phyloP scores from a whole-genome alignment of 164 flowering plant genomes.

The Sedum album region DNA sequence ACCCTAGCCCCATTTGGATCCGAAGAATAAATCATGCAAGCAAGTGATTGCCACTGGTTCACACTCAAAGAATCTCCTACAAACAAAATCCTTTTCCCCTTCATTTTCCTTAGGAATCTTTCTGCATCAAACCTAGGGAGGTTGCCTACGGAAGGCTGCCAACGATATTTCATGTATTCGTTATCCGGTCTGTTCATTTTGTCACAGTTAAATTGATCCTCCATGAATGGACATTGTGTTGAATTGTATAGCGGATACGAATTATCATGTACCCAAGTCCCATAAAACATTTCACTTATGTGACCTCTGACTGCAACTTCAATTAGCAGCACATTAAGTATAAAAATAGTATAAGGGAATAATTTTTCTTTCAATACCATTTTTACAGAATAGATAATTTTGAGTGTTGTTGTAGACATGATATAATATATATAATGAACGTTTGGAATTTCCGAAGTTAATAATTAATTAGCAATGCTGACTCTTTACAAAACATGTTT shows the following conservation, averaged over 20 bases:
- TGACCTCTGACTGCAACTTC: no score
- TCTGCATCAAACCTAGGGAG: constrained; percentile 25
- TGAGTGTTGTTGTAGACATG: no score
- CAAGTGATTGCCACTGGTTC: constrained; percentile 35
- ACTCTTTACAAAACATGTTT: no score
- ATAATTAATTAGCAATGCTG: no score
- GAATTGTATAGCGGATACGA: constrained; percentile 27
- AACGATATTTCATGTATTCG: constrained; percentile 27
- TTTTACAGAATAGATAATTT: no score
- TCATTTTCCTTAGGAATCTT: constrained; percentile 24
- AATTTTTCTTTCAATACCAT: no score
- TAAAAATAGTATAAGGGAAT: no score
- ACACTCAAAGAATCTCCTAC: constrained; percentile 42
- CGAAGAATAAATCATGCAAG: constrained; percentile 31
- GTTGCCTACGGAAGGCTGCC: constrained; percentile 29
- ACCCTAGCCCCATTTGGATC: constrained; percentile 17
- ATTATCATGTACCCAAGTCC: constrained; percentile 34
- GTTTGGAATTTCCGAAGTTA: no score
- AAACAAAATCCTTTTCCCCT: constrained; percentile 37
- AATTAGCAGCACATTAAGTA: no score
- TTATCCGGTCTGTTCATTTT: constrained; percentile 27
- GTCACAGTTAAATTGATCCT: constrained; percentile 24
- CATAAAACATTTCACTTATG: constrained; percentile 27
- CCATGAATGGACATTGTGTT: constrained; percentile 30
- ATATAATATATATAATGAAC: no score